phyloP scores from a whole-genome alignment of 116 monocot species.

The Thalassia testudinum region DNA sequence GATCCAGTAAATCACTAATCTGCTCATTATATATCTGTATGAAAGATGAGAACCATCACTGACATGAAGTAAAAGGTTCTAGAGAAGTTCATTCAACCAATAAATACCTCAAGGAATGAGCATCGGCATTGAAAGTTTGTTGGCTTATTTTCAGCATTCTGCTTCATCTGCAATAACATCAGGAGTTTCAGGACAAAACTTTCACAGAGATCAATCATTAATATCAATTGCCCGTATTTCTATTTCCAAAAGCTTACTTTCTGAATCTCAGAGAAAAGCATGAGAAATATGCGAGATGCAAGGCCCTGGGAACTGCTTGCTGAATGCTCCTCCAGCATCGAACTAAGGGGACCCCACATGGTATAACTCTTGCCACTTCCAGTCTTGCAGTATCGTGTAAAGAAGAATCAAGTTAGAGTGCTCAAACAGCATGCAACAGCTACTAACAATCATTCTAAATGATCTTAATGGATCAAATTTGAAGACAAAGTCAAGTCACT shows the following conservation, averaged over 20 bases:
- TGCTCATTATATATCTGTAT: constrained; percentile 61
- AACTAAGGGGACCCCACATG: constrained; percentile 83
- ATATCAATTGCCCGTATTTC: neutral
- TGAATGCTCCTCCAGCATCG: constrained; percentile 50
- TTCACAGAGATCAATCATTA: neutral
- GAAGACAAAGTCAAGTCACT: neutral
- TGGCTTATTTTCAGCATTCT: constrained; percentile 21
- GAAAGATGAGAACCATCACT: neutral
- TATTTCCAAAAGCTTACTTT: constrained; percentile 16
- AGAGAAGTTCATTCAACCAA: neutral
- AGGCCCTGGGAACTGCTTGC: constrained; percentile 37
- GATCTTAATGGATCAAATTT: no score
- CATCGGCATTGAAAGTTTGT: constrained; percentile 67
- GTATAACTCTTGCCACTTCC: constrained; percentile 96
- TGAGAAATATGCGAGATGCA: constrained; percentile 69
- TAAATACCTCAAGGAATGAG: constrained; percentile 79
- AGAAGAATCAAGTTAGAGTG: neutral
- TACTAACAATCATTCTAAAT: neutral
- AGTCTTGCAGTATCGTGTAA: constrained; percentile 17
- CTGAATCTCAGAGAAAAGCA: constrained; percentile 66
- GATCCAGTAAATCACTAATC: constrained; percentile 71
- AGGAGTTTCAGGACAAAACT: neutral
- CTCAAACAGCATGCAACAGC: no score
- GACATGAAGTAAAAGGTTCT: neutral
- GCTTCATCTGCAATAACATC: constrained; percentile 27